A percentile compares a stretch with the other conserved stretches of the same genome.
Conservation (phyloP, 768 basidiomycete species). For the Pleurotus pulmonarius region DNA sequence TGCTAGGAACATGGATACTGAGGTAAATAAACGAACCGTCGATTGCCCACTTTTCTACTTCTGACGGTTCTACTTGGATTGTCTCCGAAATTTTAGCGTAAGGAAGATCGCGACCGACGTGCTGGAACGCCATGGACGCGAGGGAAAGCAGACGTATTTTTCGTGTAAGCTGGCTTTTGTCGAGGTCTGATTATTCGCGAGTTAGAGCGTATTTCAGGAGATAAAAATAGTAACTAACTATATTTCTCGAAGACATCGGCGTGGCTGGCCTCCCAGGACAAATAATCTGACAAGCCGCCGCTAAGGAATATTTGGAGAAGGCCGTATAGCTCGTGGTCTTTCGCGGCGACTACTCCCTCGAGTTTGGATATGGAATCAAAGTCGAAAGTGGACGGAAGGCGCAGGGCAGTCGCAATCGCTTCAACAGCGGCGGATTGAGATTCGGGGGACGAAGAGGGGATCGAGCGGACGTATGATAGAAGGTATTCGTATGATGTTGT, state of each 20-base stretch:
- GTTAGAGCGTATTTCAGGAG: conserved; percentile 2
- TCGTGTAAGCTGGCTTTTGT: conserved; percentile 55
- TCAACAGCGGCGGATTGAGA: conserved; percentile 54
- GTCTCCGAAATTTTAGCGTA: conserved; percentile 68
- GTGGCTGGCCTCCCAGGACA: conserved; percentile 54
- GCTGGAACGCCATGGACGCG: conserved; percentile 71
- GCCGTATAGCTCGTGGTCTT: conserved; percentile 68
- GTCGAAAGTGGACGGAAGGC: conserved; percentile 67
- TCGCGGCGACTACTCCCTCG: conserved; percentile 60
- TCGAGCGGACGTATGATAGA: conserved; percentile 55
- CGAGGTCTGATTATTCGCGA: conserved; percentile 42
- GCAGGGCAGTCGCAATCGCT: conserved; percentile 60
- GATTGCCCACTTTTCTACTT: conserved; percentile 87
- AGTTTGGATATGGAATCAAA: conserved; percentile 80
- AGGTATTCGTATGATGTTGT: conserved; percentile 61
- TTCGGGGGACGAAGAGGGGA: conserved; percentile 50
- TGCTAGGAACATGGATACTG: not conserved
- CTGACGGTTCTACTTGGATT: conserved; percentile 56
- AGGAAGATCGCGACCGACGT: conserved; percentile 69
- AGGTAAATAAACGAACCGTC: conserved; percentile 50
- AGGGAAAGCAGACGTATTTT: conserved; percentile 80
- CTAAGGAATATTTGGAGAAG: conserved; percentile 76
- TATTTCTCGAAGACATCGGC: conserved; percentile 47
- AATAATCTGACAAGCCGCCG: conserved; percentile 58
- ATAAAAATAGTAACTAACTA: conserved; percentile 36